Conservation (phyloP, 768 basidiomycete species). For the Dentipellis fragilis region DNA sequence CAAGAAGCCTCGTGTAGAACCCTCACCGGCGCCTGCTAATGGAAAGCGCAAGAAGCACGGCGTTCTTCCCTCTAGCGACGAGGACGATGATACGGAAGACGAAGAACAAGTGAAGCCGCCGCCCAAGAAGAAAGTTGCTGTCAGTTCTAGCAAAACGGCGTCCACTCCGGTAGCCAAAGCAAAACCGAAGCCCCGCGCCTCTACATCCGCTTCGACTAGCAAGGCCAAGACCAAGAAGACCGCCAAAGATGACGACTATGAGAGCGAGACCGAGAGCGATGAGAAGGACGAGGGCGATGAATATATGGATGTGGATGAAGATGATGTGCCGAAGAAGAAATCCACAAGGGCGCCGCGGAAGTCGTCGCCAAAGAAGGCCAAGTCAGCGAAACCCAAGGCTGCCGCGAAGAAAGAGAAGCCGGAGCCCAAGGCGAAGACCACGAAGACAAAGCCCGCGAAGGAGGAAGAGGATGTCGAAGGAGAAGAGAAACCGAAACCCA, state of each 20-base stretch:
- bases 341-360: neutral
- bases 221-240: constrained; percentile 22
- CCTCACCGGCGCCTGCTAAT: neutral
- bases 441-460: neutral
- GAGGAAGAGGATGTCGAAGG: constrained; percentile 10
- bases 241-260: constrained; percentile 24
- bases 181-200: neutral
- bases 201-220: constrained; percentile 11
- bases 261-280: constrained; percentile 15
- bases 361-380: neutral
- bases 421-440: constrained; percentile 13
- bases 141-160: constrained; percentile 7
- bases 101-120: constrained; percentile 18
- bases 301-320: constrained; percentile 13
- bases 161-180: neutral
- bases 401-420: constrained; percentile 1
- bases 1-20: too few species aligned
- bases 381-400: constrained; percentile 9
- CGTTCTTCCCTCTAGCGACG: neutral
- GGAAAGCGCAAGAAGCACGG: neutral
- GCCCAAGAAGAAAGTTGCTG: constrained; percentile 31
- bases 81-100: neutral
- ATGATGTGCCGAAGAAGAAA: constrained; percentile 10
- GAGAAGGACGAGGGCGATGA: constrained; percentile 13
- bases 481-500: constrained; percentile 22